A percentile compares a stretch with the other conserved stretches of the same genome.
These are phyloP conservation scores for Lablab purpureus DNA, from an alignment of 306 rosid genomes.

Conservation along the genomic window DNA sequence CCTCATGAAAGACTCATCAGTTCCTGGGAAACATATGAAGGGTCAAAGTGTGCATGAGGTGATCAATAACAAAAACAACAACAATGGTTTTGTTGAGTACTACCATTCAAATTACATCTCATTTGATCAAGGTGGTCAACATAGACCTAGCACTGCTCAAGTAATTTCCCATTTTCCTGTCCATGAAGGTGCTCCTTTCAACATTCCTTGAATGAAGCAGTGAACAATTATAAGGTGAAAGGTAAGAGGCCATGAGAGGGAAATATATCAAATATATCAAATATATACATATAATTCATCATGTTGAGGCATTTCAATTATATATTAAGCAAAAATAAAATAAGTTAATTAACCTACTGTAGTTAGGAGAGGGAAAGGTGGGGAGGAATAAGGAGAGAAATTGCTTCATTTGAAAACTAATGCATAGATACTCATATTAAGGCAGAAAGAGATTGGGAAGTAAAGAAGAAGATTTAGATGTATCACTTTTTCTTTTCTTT, in stretches of 20 bases:
- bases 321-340: slow-evolving; percentile 31
- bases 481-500: neutral
- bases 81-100: slow-evolving; percentile 50
- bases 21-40: slow-evolving; percentile 38
- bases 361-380: slow-evolving; percentile 32
- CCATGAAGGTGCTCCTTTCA: slow-evolving; percentile 58
- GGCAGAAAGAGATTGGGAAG: slow-evolving; percentile 1
- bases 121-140: slow-evolving; percentile 66
- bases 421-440: slow-evolving; percentile 30
- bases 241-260: neutral
- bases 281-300: slow-evolving; percentile 12
- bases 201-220: slow-evolving; percentile 41
- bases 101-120: slow-evolving; percentile 59
- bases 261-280: neutral
- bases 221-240: neutral
- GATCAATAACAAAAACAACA: slow-evolving; percentile 36
- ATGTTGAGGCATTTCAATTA: slow-evolving; percentile 2
- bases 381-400: slow-evolving; percentile 46
- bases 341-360: slow-evolving; percentile 33
- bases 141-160: slow-evolving; percentile 49
- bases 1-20: slow-evolving; percentile 55
- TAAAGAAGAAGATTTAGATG: slow-evolving; percentile 34
- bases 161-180: slow-evolving; percentile 51
- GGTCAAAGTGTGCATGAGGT: slow-evolving; percentile 49
- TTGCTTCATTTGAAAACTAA: slow-evolving; percentile 41